These are phyloP conservation scores for Tagetes patula DNA, from an alignment of 129 eudicot genomes.

Conservation along the genomic window DNA sequence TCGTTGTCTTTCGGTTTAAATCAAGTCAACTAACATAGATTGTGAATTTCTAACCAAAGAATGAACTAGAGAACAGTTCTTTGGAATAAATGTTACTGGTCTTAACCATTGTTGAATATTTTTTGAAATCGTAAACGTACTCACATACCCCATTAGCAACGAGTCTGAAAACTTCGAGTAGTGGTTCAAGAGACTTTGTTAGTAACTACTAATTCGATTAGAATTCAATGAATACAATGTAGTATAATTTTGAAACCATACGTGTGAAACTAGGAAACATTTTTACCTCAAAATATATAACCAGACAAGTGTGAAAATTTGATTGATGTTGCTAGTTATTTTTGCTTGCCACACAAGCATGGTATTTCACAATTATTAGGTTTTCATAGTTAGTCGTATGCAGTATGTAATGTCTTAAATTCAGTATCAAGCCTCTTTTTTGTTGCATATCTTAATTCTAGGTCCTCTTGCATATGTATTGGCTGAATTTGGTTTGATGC, in stretches of 20 bases:
- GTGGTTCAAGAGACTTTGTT: neutral
- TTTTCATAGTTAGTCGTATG: neutral
- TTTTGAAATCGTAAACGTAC: neutral
- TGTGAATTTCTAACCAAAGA: neutral
- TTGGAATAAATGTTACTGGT: neutral
- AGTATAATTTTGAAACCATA: neutral
- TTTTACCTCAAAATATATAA: neutral
- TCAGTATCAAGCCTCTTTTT: neutral
- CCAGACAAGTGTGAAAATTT: neutral
- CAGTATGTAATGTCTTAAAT: neutral
- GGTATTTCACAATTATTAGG: neutral
- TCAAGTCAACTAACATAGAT: neutral
- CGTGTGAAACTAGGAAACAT: neutral
- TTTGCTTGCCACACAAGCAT: slow-evolving; percentile 12
- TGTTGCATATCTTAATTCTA: neutral
- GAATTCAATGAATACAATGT: neutral
- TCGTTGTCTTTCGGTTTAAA: neutral
- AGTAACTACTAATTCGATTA: neutral
- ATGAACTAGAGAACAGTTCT: slow-evolving; percentile 1
- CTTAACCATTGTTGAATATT: neutral
- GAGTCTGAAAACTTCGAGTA: neutral
- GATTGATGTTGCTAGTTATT: slow-evolving; percentile 5
- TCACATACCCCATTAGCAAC: neutral
- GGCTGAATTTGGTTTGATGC: slow-evolving; percentile 14
- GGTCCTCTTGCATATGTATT: slow-evolving; percentile 8